phyloP scores from a whole-genome alignment of 73 alveolate genomes.

The Halteria grandinella region DNA sequence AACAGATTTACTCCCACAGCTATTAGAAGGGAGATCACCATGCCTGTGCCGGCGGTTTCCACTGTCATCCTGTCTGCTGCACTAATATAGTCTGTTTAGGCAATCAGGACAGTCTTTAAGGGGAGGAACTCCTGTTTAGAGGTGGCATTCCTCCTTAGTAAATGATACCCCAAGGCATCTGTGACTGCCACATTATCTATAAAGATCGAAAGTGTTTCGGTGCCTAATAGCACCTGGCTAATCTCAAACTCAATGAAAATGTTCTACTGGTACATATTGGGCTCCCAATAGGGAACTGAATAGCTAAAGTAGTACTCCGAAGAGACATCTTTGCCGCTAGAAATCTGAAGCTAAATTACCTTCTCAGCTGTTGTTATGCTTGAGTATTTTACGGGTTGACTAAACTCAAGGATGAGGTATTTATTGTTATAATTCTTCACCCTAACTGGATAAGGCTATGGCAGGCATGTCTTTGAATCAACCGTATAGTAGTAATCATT shows the following conservation, averaged over 20 bases:
- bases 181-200: slow-evolving; percentile 6
- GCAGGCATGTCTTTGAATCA: neutral
- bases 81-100: slow-evolving; percentile 27
- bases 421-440: slow-evolving; percentile 14
- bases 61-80: slow-evolving; percentile 30
- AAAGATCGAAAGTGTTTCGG: slow-evolving; percentile 12
- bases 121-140: slow-evolving; percentile 29
- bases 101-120: neutral
- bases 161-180: slow-evolving; percentile 10
- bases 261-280: slow-evolving; percentile 1
- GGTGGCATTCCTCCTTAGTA: slow-evolving; percentile 20
- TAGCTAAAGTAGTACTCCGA: slow-evolving; percentile 5
- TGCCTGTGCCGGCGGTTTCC: slow-evolving; percentile 13
- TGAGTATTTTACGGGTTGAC: slow-evolving; percentile 26
- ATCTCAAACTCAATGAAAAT: slow-evolving; percentile 10
- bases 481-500: slow-evolving; percentile 34
- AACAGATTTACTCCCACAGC: slow-evolving; percentile 15
- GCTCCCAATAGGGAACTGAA: slow-evolving; percentile 44
- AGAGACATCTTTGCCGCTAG: neutral
- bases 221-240: neutral
- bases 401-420: slow-evolving; percentile 5
- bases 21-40: slow-evolving; percentile 14
- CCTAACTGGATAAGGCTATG: slow-evolving; percentile 13
- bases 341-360: neutral
- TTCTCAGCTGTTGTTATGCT: neutral